Percentiles rank a stretch among this genome's conserved stretches.
These are phyloP conservation scores for Fraxinus sp. DNA, from an alignment of 305 asterid genomes.

Conservation along the genomic window DNA sequence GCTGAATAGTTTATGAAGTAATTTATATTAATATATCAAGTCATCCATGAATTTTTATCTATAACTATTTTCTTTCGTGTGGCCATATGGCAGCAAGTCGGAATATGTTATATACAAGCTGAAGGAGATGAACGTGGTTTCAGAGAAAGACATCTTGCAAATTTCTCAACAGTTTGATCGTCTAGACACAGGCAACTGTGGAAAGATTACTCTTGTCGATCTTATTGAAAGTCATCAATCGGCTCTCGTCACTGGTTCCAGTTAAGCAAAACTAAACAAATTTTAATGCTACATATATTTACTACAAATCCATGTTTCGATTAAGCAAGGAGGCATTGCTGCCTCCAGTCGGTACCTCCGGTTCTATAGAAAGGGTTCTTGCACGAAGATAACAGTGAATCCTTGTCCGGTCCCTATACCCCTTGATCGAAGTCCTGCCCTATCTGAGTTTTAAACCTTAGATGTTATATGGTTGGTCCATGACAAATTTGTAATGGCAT, in stretches of 20 bases:
- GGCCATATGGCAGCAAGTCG: conserved; percentile 61
- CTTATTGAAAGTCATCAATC: conserved; percentile 57
- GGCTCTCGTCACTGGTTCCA: background rate
- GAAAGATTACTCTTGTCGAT: conserved; percentile 84
- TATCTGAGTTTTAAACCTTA: background rate
- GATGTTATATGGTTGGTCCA: background rate
- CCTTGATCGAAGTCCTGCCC: background rate
- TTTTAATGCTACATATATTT: background rate
- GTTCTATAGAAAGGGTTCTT: background rate
- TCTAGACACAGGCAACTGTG: conserved; percentile 79
- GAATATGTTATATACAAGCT: conserved; percentile 89
- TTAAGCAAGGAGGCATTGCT: background rate
- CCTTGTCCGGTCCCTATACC: background rate
- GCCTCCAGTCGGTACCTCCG: background rate
- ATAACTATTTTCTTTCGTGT: too few species aligned
- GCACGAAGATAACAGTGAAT: background rate
- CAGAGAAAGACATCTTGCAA: conserved; percentile 65
- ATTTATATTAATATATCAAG: too few species aligned
- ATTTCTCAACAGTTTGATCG: conserved; percentile 77
- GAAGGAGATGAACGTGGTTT: conserved; percentile 79
- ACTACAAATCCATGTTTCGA: background rate
- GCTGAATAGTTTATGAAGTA: background rate
- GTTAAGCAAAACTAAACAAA: background rate
- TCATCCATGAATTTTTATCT: too few species aligned
- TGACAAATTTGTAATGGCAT: background rate